phyloP scores from a whole-genome alignment of 2,329 filamentous ascomycete species.

The Hyphodiscus sp. region DNA sequence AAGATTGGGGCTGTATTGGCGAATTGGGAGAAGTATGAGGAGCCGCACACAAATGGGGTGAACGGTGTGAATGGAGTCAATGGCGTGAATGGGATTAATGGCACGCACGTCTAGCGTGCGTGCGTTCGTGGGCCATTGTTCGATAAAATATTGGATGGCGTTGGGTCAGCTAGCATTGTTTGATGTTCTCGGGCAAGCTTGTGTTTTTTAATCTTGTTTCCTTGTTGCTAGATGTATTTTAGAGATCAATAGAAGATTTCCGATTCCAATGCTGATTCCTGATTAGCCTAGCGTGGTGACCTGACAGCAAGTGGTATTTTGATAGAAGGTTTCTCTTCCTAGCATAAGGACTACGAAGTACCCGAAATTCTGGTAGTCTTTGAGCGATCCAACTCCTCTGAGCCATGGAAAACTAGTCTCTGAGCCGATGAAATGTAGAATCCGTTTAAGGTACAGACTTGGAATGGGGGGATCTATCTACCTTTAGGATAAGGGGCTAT shows the following conservation, averaged over 20 bases:
- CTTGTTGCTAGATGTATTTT: too few relatives aligned
- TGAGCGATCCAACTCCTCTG: too few relatives aligned
- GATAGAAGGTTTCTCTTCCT: too few relatives aligned
- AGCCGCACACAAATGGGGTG: slow-evolving; percentile 23
- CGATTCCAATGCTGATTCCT: too few relatives aligned
- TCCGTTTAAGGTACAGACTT: slow-evolving; percentile 19
- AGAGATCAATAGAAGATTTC: too few relatives aligned
- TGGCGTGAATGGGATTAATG: slow-evolving; percentile 11
- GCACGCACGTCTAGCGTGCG: slow-evolving; percentile 11
- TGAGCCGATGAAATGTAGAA: slow-evolving; percentile 15
- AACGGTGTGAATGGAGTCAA: slow-evolving; percentile 17
- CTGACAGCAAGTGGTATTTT: too few relatives aligned
- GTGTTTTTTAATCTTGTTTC: background rate
- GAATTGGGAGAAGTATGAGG: slow-evolving; percentile 33
- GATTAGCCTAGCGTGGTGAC: too few relatives aligned
- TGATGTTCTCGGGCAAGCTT: background rate
- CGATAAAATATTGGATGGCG: background rate
- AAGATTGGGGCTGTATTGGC: slow-evolving; percentile 30
- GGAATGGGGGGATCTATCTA: slow-evolving; percentile 19
- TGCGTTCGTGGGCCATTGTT: background rate
- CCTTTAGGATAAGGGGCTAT: too few relatives aligned
- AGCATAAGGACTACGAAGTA: too few relatives aligned
- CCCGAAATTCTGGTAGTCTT: too few relatives aligned
- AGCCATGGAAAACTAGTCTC: slow-evolving; percentile 14
- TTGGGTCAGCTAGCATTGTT: background rate